Evolutionary conservation across 768 basidiomycete genomes (phyloP).

Genomic region (Xanthoconium purpureum): DNA sequence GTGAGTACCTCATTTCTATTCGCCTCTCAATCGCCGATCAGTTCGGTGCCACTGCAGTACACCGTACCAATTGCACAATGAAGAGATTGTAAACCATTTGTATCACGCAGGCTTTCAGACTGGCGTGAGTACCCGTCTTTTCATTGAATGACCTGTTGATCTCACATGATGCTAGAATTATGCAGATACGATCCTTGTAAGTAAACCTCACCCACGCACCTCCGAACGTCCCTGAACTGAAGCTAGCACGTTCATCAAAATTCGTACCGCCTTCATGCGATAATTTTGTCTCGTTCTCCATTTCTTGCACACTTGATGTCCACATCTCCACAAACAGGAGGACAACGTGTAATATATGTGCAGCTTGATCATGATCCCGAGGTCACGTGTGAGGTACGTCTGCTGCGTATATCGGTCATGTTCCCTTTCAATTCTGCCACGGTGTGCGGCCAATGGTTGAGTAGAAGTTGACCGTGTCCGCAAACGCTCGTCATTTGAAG

Average conservation of each 20-base stretch:
- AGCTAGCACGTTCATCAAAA: constrained; percentile 70
- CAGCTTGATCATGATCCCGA: constrained; percentile 76
- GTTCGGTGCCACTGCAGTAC: constrained; percentile 26
- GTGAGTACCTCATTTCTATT: constrained; percentile 41
- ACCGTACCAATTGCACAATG: constrained; percentile 64
- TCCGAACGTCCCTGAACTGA: constrained; percentile 9
- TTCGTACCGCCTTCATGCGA: constrained; percentile 75
- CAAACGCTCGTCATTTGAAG: constrained; percentile 15
- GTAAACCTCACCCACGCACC: constrained; percentile 25
- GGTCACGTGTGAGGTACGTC: constrained; percentile 77
- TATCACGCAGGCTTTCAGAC: constrained; percentile 80
- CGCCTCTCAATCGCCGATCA: background rate
- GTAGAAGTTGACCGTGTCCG: constrained; percentile 18
- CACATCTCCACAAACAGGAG: constrained; percentile 64
- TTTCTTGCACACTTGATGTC: constrained; percentile 87
- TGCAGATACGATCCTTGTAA: constrained; percentile 74
- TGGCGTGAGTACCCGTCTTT: constrained; percentile 54
- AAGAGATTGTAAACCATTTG: constrained; percentile 74
- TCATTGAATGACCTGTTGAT: constrained; percentile 4
- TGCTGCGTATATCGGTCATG: constrained; percentile 15
- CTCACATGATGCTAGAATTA: constrained; percentile 57
- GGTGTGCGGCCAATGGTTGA: constrained; percentile 21
- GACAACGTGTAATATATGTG: constrained; percentile 69
- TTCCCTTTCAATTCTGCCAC: constrained; percentile 33
- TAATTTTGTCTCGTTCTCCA: constrained; percentile 85